Evolutionary conservation across 805 yeast genomes (phyloP).

Genomic region (Monosporozyma unispora): DNA sequence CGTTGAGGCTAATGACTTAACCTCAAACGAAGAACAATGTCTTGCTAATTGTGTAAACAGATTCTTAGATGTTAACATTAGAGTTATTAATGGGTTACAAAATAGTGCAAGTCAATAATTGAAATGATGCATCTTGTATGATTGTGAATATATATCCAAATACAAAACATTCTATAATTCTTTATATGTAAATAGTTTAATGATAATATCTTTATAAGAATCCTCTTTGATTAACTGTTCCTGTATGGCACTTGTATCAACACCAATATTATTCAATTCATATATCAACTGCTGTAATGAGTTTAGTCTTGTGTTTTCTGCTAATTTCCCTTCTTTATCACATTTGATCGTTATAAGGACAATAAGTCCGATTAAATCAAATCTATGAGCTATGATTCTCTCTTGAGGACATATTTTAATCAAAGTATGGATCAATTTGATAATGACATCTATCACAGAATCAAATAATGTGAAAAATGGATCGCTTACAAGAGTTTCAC

Average conservation of each 20-base stretch:
- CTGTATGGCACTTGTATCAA: not conserved
- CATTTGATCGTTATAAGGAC: slow-evolving; percentile 19
- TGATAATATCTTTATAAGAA: not conserved
- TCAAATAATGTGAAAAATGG: slow-evolving; percentile 21
- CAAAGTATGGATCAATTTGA: slow-evolving; percentile 8
- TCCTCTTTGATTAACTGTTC: not conserved
- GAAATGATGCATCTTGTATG: not conserved
- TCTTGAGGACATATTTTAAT: slow-evolving; percentile 12
- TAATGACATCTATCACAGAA: slow-evolving; percentile 9
- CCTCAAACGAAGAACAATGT: slow-evolving; percentile 58
- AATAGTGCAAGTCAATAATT: slow-evolving; percentile 1
- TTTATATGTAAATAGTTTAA: not conserved
- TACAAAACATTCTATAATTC: not conserved
- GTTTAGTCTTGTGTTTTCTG: not conserved
- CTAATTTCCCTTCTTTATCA: slow-evolving; percentile 18
- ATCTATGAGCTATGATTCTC: slow-evolving; percentile 18
- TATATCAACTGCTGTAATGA: not conserved
- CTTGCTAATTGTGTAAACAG: slow-evolving; percentile 74
- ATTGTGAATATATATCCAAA: too few relatives aligned
- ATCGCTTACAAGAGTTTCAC: slow-evolving; percentile 22
- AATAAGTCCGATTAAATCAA: slow-evolving; percentile 18
- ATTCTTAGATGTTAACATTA: slow-evolving; percentile 79
- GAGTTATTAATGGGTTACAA: slow-evolving; percentile 54
- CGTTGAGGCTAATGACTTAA: slow-evolving; percentile 41
- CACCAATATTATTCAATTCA: not conserved